Conservation (phyloP, 1,284 basidiomycete species). For the Afroboletus lepidellus region DNA sequence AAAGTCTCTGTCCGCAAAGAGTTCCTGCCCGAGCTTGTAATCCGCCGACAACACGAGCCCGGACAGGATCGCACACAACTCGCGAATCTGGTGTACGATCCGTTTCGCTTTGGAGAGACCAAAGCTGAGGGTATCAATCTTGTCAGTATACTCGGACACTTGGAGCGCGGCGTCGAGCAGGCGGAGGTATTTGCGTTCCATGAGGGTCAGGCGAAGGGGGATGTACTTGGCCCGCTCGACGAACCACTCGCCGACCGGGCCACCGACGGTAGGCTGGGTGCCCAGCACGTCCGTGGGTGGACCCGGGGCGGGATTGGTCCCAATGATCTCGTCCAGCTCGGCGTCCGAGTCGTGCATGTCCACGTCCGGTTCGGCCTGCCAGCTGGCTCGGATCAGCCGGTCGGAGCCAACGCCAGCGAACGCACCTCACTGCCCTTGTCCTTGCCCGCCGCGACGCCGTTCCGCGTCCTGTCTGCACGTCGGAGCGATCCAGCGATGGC, state of each 20-base stretch:
- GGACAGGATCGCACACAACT: constrained; percentile 79
- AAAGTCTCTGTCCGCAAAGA: constrained; percentile 77
- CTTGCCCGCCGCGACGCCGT: constrained; percentile 15
- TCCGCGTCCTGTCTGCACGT: constrained; percentile 21
- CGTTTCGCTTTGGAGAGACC: constrained; percentile 75
- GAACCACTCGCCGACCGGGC: constrained; percentile 76
- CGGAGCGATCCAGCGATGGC: constrained; percentile 36
- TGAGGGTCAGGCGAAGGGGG: constrained; percentile 67
- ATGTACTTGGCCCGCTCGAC: constrained; percentile 75
- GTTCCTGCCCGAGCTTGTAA: constrained; percentile 81
- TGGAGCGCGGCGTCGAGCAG: constrained; percentile 76
- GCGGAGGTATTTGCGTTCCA: constrained; percentile 76
- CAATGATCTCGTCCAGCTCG: constrained; percentile 40
- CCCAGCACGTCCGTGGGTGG: constrained; percentile 42
- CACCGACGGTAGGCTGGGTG: constrained; percentile 55
- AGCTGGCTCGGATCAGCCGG: background rate
- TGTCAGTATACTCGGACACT: constrained; percentile 84
- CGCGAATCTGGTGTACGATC: constrained; percentile 78
- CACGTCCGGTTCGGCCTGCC: constrained; percentile 31
- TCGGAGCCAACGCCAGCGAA: background rate
- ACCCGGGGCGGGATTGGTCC: constrained; percentile 27
- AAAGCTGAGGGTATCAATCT: constrained; percentile 75
- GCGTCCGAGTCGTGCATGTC: constrained; percentile 46
- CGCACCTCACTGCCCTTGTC: constrained; percentile 19
- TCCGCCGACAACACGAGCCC: constrained; percentile 76